Percentiles rank a stretch among this genome's conserved stretches.
Conservation (phyloP, 2,329 filamentous ascomycete genomes). For the Teratosphaeriaceae sp. region DNA sequence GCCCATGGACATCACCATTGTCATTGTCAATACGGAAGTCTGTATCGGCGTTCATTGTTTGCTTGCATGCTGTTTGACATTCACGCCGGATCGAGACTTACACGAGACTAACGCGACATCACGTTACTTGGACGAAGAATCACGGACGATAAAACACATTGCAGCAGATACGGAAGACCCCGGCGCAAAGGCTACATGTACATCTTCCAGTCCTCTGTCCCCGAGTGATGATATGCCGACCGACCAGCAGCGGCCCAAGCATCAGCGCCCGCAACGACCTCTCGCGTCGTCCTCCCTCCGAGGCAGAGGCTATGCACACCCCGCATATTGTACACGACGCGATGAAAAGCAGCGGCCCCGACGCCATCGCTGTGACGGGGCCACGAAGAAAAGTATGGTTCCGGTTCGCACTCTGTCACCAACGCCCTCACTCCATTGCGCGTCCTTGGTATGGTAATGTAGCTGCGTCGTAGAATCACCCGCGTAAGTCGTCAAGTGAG, state of each 20-base stretch:
- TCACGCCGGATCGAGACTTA: not conserved
- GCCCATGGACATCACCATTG: not conserved
- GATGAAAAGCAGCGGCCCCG: not conserved
- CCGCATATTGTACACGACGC: slow-evolving; percentile 5
- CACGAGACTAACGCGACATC: not conserved
- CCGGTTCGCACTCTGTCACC: not conserved
- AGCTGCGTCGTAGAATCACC: not conserved
- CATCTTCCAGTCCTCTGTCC: not conserved
- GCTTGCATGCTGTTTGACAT: not conserved
- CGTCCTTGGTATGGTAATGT: slow-evolving; percentile 1
- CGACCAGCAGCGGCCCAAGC: slow-evolving; percentile 6
- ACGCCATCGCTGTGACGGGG: not conserved
- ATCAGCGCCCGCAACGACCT: not conserved
- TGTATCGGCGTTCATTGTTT: not conserved
- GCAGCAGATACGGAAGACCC: not conserved
- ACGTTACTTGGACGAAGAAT: slow-evolving; percentile 1
- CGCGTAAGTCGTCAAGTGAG: slow-evolving; percentile 3
- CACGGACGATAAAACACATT: not conserved
- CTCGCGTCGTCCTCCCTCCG: slow-evolving; percentile 1
- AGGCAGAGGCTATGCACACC: slow-evolving; percentile 13
- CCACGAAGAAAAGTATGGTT: slow-evolving; percentile 1
- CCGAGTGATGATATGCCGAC: not conserved
- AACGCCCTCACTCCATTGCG: not conserved
- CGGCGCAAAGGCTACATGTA: slow-evolving; percentile 4
- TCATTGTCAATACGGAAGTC: not conserved